phyloP scores from a whole-genome alignment of 2,329 filamentous ascomycete species.

The Botrytis paeoniae region DNA sequence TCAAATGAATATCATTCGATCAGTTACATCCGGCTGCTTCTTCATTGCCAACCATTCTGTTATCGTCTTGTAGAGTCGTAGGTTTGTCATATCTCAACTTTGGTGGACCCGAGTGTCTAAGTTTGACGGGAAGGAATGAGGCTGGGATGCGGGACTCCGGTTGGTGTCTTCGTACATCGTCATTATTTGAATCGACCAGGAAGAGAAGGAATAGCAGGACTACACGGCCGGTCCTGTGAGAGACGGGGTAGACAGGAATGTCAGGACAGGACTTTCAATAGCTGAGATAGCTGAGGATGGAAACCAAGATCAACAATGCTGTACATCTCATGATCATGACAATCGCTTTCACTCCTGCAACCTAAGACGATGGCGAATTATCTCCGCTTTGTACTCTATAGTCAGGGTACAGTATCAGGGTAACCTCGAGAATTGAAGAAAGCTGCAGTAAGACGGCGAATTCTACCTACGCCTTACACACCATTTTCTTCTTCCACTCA shows the following conservation, averaged over 20 bases:
- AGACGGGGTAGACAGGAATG: not conserved
- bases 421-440: conserved; percentile 1
- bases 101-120: conserved; percentile 5
- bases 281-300: conserved; percentile 1
- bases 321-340: conserved; percentile 5
- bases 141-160: conserved; percentile 5
- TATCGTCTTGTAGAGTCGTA: not conserved
- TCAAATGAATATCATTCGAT: conserved; percentile 5
- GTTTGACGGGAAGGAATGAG: conserved; percentile 10
- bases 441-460: conserved; percentile 4
- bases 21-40: conserved; percentile 5
- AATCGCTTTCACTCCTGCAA: not conserved
- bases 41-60: not conserved
- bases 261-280: not conserved
- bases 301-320: conserved; percentile 4
- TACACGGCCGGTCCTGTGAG: not conserved
- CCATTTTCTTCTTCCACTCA: not conserved
- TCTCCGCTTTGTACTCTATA: conserved; percentile 5
- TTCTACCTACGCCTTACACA: not conserved
- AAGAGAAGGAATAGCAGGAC: conserved; percentile 1
- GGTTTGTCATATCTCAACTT: conserved; percentile 11
- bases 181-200: not conserved
- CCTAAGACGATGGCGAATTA: not conserved
- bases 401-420: not conserved
- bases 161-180: not conserved